Evolutionary conservation across 2,329 filamentous ascomycete genomes (phyloP).

Genomic region (Fusarium euwallaceae): DNA sequence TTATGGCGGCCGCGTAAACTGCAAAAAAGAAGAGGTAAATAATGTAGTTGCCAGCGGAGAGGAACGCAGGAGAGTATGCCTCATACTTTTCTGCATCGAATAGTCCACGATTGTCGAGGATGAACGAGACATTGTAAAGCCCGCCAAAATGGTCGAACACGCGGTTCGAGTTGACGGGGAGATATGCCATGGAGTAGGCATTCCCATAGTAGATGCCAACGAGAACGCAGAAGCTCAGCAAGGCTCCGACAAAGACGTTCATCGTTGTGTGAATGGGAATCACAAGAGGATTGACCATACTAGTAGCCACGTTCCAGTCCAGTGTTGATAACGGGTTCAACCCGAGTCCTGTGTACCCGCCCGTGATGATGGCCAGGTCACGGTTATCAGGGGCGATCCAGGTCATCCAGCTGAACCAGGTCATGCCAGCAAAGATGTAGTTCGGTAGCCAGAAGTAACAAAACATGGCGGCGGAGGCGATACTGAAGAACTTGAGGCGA

Average conservation of each 20-base stretch:
- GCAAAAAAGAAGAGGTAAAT: slow-evolving; percentile 58
- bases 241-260: slow-evolving; percentile 51
- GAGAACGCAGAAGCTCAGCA: slow-evolving; percentile 48
- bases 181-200: slow-evolving; percentile 52
- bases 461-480: slow-evolving; percentile 62
- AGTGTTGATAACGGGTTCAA: slow-evolving; percentile 58
- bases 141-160: slow-evolving; percentile 56
- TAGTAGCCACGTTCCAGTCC: slow-evolving; percentile 58
- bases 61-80: slow-evolving; percentile 58
- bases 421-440: slow-evolving; percentile 63
- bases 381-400: slow-evolving; percentile 64
- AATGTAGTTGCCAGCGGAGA: slow-evolving; percentile 53
- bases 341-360: slow-evolving; percentile 55
- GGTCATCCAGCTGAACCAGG: slow-evolving; percentile 65
- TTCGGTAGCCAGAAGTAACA: slow-evolving; percentile 68
- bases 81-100: slow-evolving; percentile 56
- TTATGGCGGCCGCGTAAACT: slow-evolving; percentile 56
- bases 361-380: slow-evolving; percentile 54
- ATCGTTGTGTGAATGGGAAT: slow-evolving; percentile 54
- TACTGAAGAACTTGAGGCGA: slow-evolving; percentile 62
- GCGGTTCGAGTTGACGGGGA: slow-evolving; percentile 58
- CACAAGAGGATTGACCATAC: slow-evolving; percentile 53
- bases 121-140: slow-evolving; percentile 54
- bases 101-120: slow-evolving; percentile 51
- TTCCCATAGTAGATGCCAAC: slow-evolving; percentile 51